Conservation (phyloP, 345 rosid genomes). For the Rhizophora mangle region DNA sequence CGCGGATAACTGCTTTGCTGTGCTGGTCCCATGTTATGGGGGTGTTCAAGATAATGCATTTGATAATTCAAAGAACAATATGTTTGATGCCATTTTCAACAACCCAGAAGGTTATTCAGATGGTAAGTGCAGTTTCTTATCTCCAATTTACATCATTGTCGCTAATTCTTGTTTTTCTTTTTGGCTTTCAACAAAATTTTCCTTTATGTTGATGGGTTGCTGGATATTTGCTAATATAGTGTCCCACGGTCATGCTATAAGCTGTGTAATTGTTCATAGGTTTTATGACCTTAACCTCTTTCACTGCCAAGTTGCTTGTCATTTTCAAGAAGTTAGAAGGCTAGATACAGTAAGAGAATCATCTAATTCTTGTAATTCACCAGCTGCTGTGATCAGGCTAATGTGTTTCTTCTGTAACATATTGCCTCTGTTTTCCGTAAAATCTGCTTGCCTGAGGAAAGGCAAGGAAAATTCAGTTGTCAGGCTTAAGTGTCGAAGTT, state of each 20-base stretch:
- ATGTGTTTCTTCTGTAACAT: neutral
- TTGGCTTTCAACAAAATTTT: neutral
- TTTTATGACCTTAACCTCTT: neutral
- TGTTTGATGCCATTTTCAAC: constrained; percentile 40
- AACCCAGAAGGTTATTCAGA: constrained; percentile 40
- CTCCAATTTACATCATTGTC: neutral
- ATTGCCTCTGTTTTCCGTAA: neutral
- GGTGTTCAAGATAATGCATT: constrained; percentile 30
- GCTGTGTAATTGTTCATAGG: neutral
- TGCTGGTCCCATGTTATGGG: constrained; percentile 66
- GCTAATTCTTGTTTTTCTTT: neutral
- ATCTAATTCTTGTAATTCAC: neutral
- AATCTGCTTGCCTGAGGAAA: neutral
- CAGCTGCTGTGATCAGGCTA: too few relatives aligned
- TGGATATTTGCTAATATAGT: neutral
- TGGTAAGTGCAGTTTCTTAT: constrained; percentile 35
- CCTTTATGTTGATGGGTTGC: neutral
- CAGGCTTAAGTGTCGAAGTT: too few relatives aligned
- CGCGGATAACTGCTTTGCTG: constrained; percentile 59
- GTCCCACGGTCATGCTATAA: neutral
- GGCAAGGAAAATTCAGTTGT: too few relatives aligned
- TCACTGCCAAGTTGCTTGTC: neutral
- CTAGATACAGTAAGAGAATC: neutral
- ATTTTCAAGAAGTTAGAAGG: neutral
- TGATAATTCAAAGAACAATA: constrained; percentile 31